phyloP scores from a whole-genome alignment of 2,329 filamentous ascomycete species.

The Dendryphion nanum region DNA sequence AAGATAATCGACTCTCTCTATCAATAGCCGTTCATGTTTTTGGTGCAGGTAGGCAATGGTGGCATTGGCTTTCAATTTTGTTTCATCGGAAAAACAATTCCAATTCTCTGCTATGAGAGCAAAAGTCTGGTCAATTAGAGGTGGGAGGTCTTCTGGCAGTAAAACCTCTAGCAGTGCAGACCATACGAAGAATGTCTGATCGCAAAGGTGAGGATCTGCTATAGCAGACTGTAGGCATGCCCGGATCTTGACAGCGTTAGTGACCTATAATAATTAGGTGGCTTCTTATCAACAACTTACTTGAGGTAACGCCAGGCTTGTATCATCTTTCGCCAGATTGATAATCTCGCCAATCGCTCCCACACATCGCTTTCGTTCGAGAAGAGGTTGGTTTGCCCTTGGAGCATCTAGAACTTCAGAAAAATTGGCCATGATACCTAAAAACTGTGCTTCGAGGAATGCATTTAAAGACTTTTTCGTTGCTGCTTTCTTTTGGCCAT shows the following conservation, averaged over 20 bases:
- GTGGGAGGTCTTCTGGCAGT: slow-evolving; percentile 70
- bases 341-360: slow-evolving; percentile 88
- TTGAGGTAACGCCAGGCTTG: slow-evolving; percentile 81
- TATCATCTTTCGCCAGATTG: slow-evolving; percentile 67
- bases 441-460: slow-evolving; percentile 79
- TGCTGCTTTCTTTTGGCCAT: slow-evolving; percentile 43
- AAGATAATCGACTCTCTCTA: slow-evolving; percentile 68
- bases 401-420: slow-evolving; percentile 74
- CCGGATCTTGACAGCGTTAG: slow-evolving; percentile 61
- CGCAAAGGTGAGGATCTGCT: slow-evolving; percentile 69
- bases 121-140: slow-evolving; percentile 83
- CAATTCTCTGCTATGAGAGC: slow-evolving; percentile 84
- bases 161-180: slow-evolving; percentile 71
- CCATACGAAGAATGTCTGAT: slow-evolving; percentile 83
- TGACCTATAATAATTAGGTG: background rate
- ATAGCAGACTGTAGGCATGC: slow-evolving; percentile 89
- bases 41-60: slow-evolving; percentile 66
- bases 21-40: slow-evolving; percentile 60
- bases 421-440: slow-evolving; percentile 83
- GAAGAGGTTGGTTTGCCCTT: slow-evolving; percentile 51
- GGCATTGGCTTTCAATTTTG: slow-evolving; percentile 58
- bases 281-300: slow-evolving; percentile 50
- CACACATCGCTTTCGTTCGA: slow-evolving; percentile 75
- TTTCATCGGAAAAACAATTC: slow-evolving; percentile 61
- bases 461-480: slow-evolving; percentile 62